These are phyloP conservation scores for Cytospora mali DNA, from an alignment of 2,329 filamentous ascomycete species.

Conservation along the genomic window DNA sequence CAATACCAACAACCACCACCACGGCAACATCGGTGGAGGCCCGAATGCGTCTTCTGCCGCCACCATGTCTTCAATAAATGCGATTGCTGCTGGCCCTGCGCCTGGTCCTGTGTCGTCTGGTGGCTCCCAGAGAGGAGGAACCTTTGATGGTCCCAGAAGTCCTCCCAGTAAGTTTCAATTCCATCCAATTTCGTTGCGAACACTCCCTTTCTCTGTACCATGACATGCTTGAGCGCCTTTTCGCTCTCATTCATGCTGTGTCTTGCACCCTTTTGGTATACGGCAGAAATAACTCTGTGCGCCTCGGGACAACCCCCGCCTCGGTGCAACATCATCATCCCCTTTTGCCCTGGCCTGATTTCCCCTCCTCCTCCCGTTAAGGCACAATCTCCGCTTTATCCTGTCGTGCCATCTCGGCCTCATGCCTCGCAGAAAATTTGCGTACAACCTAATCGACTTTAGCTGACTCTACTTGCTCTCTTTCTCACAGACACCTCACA, in stretches of 20 bases:
- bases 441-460: slow-evolving; percentile 17
- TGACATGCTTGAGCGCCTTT: background rate
- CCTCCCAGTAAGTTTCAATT: slow-evolving; percentile 58
- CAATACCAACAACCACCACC: slow-evolving; percentile 29
- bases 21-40: slow-evolving; percentile 6
- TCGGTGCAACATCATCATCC: background rate
- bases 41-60: slow-evolving; percentile 14
- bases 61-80: slow-evolving; percentile 40
- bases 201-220: background rate
- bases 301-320: slow-evolving; percentile 10
- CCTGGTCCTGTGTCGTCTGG: slow-evolving; percentile 22
- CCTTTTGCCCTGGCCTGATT: background rate
- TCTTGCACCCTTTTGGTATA: background rate
- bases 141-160: slow-evolving; percentile 64
- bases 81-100: slow-evolving; percentile 24
- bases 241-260: background rate
- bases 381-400: background rate
- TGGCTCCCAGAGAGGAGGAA: slow-evolving; percentile 17
- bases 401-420: background rate
- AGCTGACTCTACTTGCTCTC: background rate
- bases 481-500: slow-evolving; percentile 79
- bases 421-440: slow-evolving; percentile 3
- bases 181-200: slow-evolving; percentile 15
- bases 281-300: background rate
- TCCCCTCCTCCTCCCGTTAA: background rate